Percentiles rank a stretch among this genome's conserved stretches.
These are phyloP conservation scores for Pseudogymnoascus sp. DNA, from an alignment of 2,329 filamentous ascomycete species.

Conservation along the genomic window DNA sequence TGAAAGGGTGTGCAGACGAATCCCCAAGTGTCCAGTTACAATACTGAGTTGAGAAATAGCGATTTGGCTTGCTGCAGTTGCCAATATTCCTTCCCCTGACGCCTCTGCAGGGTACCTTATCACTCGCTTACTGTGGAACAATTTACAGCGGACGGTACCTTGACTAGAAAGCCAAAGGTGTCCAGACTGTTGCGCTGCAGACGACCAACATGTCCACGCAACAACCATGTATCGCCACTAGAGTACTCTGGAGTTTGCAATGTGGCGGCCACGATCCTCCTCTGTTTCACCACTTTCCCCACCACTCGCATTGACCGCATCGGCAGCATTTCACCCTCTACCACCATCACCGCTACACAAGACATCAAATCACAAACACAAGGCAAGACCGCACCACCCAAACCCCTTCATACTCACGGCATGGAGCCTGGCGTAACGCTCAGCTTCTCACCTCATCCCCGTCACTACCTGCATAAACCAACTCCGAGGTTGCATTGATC, in stretches of 20 bases:
- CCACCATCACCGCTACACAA: not conserved
- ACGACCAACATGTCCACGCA: not conserved
- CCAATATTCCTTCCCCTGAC: not conserved
- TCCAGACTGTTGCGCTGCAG: not conserved
- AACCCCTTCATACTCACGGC: not conserved
- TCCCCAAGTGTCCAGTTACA: not conserved
- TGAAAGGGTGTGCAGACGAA: not conserved
- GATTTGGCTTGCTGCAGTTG: not conserved
- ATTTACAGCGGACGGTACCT: not conserved
- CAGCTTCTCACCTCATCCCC: not conserved
- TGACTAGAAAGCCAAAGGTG: not conserved
- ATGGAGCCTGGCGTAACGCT: not conserved
- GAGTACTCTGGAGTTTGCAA: not conserved
- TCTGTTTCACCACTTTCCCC: slow-evolving; percentile 2
- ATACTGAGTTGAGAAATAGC: not conserved
- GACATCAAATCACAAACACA: slow-evolving; percentile 2
- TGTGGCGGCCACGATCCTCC: not conserved
- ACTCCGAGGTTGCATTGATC: not conserved
- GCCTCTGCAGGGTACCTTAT: not conserved
- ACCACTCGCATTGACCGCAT: slow-evolving; percentile 1
- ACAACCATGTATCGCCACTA: not conserved
- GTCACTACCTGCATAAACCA: not conserved
- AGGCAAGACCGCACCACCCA: not conserved
- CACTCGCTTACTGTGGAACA: not conserved
- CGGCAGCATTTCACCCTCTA: not conserved